Conservation (phyloP, 169 alveolate species). For the Theileria orientalis region DNA sequence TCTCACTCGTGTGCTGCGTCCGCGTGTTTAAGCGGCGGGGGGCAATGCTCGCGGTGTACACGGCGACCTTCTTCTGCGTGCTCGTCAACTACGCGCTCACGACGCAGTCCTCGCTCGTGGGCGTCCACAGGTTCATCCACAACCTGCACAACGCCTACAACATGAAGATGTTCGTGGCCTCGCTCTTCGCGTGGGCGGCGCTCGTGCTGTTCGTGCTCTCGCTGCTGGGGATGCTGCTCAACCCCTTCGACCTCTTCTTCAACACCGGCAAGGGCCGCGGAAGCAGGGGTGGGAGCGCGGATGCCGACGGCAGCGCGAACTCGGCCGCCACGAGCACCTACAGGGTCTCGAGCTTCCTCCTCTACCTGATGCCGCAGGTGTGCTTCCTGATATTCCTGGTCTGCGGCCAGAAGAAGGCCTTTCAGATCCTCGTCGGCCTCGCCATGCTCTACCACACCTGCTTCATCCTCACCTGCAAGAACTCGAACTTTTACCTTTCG, state of each 20-base stretch:
- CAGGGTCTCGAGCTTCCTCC: not conserved
- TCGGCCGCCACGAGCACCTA: no score
- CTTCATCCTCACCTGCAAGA: not conserved
- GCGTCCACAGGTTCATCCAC: not conserved
- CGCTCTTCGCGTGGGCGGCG: conserved; percentile 4
- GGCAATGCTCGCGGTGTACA: not conserved
- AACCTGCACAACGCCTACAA: conserved; percentile 8
- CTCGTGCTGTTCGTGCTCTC: not conserved
- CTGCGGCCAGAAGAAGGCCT: conserved; percentile 7
- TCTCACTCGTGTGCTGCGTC: not conserved
- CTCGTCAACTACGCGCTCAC: conserved; percentile 36
- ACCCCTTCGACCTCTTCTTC: not conserved
- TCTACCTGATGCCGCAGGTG: not conserved
- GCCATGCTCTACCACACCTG: not conserved
- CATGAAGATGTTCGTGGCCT: not conserved
- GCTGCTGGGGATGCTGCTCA: not conserved
- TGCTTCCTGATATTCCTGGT: conserved; percentile 1
- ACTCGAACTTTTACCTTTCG: not conserved
- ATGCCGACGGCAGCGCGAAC: no score
- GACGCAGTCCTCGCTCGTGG: conserved; percentile 4
- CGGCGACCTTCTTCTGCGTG: conserved; percentile 11
- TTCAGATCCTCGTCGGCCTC: not conserved
- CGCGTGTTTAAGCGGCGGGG: not conserved
- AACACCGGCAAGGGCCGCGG: not conserved
- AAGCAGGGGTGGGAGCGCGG: no score